Evolutionary conservation across 228 moss, liverwort and hornwort genomes (phyloP).

Genomic region (Sphagnum magellanicum): DNA sequence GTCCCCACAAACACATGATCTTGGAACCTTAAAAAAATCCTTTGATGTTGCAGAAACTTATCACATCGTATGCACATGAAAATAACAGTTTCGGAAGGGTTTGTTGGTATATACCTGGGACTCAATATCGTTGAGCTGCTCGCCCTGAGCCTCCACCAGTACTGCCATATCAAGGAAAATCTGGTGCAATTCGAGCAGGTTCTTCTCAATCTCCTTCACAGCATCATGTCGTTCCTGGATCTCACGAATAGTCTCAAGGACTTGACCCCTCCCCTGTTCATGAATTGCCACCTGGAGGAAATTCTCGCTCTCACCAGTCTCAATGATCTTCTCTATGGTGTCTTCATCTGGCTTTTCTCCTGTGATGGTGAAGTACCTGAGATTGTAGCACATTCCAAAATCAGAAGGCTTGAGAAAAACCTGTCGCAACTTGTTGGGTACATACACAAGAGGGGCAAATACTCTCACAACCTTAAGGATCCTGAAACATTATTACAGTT

Average conservation of each 20-base stretch:
- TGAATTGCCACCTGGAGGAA: constrained; percentile 8
- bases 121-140: constrained; percentile 11
- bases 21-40: not conserved
- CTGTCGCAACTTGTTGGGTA: no score
- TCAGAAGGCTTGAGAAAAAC: no score
- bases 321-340: constrained; percentile 8
- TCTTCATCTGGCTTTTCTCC: constrained; percentile 9
- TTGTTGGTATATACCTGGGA: not conserved
- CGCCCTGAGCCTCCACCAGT: constrained; percentile 9
- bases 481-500: no score
- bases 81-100: no score
- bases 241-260: constrained; percentile 5
- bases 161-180: constrained; percentile 11
- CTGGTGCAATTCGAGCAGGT: constrained; percentile 6
- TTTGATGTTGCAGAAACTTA: no score
- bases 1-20: not conserved
- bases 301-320: constrained; percentile 8
- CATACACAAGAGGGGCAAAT: no score
- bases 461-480: no score
- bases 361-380: constrained; percentile 8
- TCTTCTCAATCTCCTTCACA: constrained; percentile 10
- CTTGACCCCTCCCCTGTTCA: constrained; percentile 5
- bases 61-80: no score
- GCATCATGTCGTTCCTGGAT: constrained; percentile 10
- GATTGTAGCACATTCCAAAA: no score